Base-by-base conservation (phyloP, 345 rosid species). In the Laguncularia racemosa region DNA sequence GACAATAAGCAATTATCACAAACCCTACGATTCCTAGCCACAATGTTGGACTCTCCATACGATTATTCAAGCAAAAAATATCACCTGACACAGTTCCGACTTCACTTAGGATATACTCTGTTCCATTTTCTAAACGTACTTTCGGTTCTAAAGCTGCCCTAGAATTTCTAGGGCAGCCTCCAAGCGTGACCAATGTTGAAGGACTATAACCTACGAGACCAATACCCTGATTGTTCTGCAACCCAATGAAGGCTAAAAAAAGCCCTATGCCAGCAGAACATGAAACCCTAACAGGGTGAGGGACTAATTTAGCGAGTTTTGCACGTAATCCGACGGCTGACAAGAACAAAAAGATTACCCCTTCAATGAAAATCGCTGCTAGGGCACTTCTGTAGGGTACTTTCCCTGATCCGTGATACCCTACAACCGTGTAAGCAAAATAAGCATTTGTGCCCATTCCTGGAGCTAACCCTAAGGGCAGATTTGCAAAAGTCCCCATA, bases 21-120 rank as follows among this genome's bases (percentile, higher is more conserved):
- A 92, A 92, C 0, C 98, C 98, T 0, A 89, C 79, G 9, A 92
- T 65, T 0, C 91, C 98, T 1, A 92, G 70, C 98, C 98, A 92
- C 4, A 92, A 67, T 4, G 97, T 89, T 0, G 95, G 88, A 33
- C 86, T 84, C 67, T 86, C 88, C 98, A 92, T 89, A 12, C 98
- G 59, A 40, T 71, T 77, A 11, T 60, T 61, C 15, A 79, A 60
- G 50, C 98, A 92, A 44, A 67, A 47, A 2, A 92, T 78, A 3
- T 76, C 86, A 1, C 81, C 85, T 0, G 98, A 92, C 20, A 76
- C 80, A 0, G 84, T 62, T 2, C 88, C 95, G 1, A 84, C 96
- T 2, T 10, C 40, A 4, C 7, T 33, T 33, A 33, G 40, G 40
- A 33, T 33, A 33, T 33, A 33, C 40, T 33, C 40, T 33, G 40